These are phyloP conservation scores for Tuber magnatum DNA, from an alignment of 495 filamentous ascomycete genomes.

Conservation along the genomic window DNA sequence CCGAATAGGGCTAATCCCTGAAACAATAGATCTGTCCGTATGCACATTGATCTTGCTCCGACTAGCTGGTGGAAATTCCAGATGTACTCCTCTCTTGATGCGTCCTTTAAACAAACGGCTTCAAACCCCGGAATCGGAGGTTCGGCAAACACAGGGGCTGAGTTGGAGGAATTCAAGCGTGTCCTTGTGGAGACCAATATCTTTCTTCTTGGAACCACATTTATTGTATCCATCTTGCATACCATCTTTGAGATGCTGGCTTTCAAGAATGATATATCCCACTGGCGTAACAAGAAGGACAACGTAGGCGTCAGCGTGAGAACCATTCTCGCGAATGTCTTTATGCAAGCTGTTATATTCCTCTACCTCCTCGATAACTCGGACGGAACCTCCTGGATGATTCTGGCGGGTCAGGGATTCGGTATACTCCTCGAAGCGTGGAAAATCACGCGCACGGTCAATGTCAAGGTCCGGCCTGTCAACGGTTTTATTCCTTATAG, in stretches of 20 bases:
- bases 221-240: constrained; percentile 76
- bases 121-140: constrained; percentile 50
- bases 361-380: constrained; percentile 97
- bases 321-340: constrained; percentile 92
- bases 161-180: constrained; percentile 94
- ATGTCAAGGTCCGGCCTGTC: constrained; percentile 72
- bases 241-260: constrained; percentile 93
- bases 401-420: constrained; percentile 82
- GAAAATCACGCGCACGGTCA: constrained; percentile 96
- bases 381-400: constrained; percentile 98
- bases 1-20: not conserved
- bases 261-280: constrained; percentile 93
- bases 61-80: constrained; percentile 86
- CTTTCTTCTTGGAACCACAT: constrained; percentile 77
- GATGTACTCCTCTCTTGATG: constrained; percentile 73
- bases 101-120: constrained; percentile 73
- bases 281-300: constrained; percentile 99
- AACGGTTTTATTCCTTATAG: constrained; percentile 72
- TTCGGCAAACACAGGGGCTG: constrained; percentile 47
- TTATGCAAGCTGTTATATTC: constrained; percentile 96
- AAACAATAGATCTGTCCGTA: constrained; percentile 50
- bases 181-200: constrained; percentile 91
- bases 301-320: constrained; percentile 91
- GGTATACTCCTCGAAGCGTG: constrained; percentile 93
- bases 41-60: constrained; percentile 78